These are phyloP conservation scores for Batrachochytrium dendrobatidis DNA, from an alignment of 371 early-diverging fungal species.

Conservation along the genomic window DNA sequence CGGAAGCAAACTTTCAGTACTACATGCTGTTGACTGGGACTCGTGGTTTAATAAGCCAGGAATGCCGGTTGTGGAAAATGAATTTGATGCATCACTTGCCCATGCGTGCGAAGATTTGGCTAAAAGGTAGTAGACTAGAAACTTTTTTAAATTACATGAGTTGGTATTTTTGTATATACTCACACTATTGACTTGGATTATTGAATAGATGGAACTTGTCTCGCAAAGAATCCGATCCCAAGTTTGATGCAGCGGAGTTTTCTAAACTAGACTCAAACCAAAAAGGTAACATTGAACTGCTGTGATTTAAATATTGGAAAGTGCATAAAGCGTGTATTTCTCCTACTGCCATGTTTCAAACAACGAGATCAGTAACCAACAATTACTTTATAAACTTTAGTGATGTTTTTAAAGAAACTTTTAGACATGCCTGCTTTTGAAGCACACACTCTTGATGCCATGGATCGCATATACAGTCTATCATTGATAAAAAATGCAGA, in stretches of 20 bases:
- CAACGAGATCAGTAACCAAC: too few relatives aligned
- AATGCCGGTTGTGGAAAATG: slow-evolving; percentile 78
- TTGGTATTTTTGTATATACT: neutral
- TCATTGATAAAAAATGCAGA: slow-evolving; percentile 71
- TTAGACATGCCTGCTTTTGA: slow-evolving; percentile 58
- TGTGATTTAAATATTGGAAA: neutral
- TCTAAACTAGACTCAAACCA: slow-evolving; percentile 63
- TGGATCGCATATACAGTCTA: slow-evolving; percentile 72
- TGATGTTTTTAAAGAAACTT: slow-evolving; percentile 73
- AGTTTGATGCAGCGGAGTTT: slow-evolving; percentile 39
- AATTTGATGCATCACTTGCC: slow-evolving; percentile 79
- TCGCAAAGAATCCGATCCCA: neutral
- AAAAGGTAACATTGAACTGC: slow-evolving; percentile 44
- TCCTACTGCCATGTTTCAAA: too few relatives aligned
- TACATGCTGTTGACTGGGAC: slow-evolving; percentile 72
- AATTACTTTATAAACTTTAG: slow-evolving; percentile 10
- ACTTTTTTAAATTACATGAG: neutral
- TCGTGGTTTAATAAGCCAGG: slow-evolving; percentile 68
- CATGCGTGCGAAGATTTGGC: slow-evolving; percentile 77
- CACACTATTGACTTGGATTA: neutral
- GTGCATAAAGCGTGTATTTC: too few relatives aligned
- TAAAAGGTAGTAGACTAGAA: slow-evolving; percentile 27
- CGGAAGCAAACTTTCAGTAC: slow-evolving; percentile 52
- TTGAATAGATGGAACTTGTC: slow-evolving; percentile 7
- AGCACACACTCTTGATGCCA: slow-evolving; percentile 47